Evolutionary conservation across 805 yeast genomes (phyloP), one percentile per base, ranked within the genome.

Genomic region (Ogataea naganishii): DNA sequence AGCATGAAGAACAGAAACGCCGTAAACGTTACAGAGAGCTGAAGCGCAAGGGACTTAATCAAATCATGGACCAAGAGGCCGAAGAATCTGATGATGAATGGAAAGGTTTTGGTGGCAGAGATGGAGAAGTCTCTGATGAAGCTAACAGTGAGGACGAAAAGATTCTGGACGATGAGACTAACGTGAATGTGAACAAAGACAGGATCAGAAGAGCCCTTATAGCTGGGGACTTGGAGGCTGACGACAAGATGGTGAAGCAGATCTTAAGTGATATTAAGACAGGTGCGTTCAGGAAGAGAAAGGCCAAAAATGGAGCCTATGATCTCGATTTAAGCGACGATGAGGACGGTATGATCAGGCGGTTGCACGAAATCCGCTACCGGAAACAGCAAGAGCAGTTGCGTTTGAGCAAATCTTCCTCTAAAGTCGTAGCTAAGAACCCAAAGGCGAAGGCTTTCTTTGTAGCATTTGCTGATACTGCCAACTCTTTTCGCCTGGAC

Each of bases 81-180:
- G 86, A 72, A 41, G 94, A 83, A 58, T 80, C 92, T 21, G 94
- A 83, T 36, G 94, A 83, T 61, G 94, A 83, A 58, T 83, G 85
- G 82, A 69, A 69, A 29, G 94, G 92, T 4, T 44, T 80, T 28
- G 92, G 89, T 39, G 94, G 94, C 36, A 60, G 47, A 5, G 88
- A 80, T 41, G 80, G 76, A 3, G 78, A 72, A 37, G 32, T 47
- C 1, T 66, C 72, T 12, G 78, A 69, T 37, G 72, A 60, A 24
- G 79, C 75, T 30, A 73, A 81, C 48, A 72, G 83, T 16, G 94
- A 82, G 37, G 82, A 80, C 46, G 92, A 81, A 52, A 65, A 58
- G 37, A 75, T 82, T 84, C 67, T 81, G 34, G 89, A 82, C 53
- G 85, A 82, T 59, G 63, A 66, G 18, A 65, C 76, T 26, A 69